These are phyloP conservation scores for Hippophae gyantsensis DNA, from an alignment of 306 rosid genomes.

Conservation along the genomic window DNA sequence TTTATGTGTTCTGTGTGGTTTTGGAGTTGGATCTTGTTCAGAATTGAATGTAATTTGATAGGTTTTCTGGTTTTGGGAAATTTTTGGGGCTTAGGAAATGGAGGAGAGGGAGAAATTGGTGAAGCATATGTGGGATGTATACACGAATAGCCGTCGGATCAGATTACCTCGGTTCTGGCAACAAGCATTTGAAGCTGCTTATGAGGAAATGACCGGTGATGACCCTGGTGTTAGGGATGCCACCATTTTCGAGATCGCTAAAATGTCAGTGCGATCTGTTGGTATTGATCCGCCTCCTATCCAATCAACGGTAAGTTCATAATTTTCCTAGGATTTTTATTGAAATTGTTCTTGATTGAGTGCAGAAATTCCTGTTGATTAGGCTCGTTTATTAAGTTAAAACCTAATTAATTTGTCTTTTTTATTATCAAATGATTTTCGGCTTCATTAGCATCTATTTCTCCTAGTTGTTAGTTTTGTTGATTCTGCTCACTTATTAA, in stretches of 20 bases:
- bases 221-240: slow-evolving; percentile 60
- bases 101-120: slow-evolving; percentile 99
- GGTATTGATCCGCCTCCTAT: slow-evolving; percentile 66
- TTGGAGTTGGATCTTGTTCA: slow-evolving; percentile 21
- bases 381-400: no score
- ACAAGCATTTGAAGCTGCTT: slow-evolving; percentile 92
- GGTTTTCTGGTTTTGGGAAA: slow-evolving; percentile 7
- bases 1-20: neutral
- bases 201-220: slow-evolving; percentile 79
- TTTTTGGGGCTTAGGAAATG: slow-evolving; percentile 56
- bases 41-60: slow-evolving; percentile 8
- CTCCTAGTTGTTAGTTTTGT: no score
- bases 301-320: slow-evolving; percentile 48
- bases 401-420: no score
- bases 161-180: slow-evolving; percentile 91
- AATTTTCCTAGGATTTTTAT: no score
- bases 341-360: no score
- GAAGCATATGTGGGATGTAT: slow-evolving; percentile 96
- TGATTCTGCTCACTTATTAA: no score
- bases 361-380: no score
- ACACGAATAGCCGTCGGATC: slow-evolving; percentile 85
- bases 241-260: slow-evolving; percentile 80
- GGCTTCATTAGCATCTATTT: no score
- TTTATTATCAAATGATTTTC: no score
- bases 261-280: slow-evolving; percentile 82